A percentile compares a stretch with the other conserved stretches of the same genome.
phyloP scores from a whole-genome alignment of 192 early-diverging fungal species.

The Coemansia sp. region DNA sequence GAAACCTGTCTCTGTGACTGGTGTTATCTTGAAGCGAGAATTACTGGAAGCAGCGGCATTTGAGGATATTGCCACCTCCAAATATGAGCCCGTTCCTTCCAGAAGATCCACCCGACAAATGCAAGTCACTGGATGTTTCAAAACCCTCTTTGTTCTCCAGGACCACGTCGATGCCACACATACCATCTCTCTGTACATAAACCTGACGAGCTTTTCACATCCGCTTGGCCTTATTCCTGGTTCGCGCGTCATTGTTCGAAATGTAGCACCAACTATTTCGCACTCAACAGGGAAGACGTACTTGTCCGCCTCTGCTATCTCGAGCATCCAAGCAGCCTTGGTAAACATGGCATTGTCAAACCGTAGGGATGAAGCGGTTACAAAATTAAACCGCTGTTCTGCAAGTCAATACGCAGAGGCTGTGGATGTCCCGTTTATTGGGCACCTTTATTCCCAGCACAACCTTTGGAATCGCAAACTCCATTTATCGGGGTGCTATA shows the following conservation, averaged over 20 bases:
- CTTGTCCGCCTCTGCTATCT: conserved; percentile 13
- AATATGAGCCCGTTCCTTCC: background rate
- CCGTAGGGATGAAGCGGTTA: background rate
- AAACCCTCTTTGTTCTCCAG: conserved; percentile 24
- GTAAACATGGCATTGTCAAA: background rate
- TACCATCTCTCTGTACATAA: conserved; percentile 23
- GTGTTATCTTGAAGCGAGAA: background rate
- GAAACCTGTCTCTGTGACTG: background rate
- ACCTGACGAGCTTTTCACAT: conserved; percentile 29
- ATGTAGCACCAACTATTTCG: conserved; percentile 13
- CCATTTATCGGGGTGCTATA: background rate
- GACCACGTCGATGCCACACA: conserved; percentile 14
- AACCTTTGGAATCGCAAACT: background rate
- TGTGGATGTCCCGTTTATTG: conserved; percentile 3
- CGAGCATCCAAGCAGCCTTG: conserved; percentile 14
- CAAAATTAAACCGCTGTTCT: background rate
- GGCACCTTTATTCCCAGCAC: background rate
- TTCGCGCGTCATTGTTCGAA: conserved; percentile 16
- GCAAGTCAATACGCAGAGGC: background rate
- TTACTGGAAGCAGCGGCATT: conserved; percentile 4
- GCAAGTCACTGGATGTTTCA: conserved; percentile 16
- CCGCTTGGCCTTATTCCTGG: conserved; percentile 38
- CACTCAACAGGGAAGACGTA: conserved; percentile 19
- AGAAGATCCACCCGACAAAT: background rate
- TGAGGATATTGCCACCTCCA: background rate